Percentiles rank a stretch among this genome's conserved stretches.
phyloP scores from a whole-genome alignment of 805 yeast genomes.

The Cyberlindnera euphorbiiphila region DNA sequence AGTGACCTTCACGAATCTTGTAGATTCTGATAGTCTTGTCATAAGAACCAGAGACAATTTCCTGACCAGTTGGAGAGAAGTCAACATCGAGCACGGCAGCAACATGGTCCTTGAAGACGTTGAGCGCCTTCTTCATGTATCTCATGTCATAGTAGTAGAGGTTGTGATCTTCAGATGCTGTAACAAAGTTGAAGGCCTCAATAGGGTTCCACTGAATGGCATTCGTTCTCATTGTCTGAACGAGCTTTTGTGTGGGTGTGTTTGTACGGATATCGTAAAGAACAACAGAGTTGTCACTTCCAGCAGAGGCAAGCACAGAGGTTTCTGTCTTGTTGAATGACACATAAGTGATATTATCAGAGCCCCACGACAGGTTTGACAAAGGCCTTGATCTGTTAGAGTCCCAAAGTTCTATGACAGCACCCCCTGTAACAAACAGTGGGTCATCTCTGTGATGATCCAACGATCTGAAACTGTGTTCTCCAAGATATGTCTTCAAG shows the following conservation, averaged over 20 bases:
- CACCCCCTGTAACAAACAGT: constrained; percentile 89
- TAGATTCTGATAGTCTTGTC: constrained; percentile 88
- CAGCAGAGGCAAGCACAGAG: constrained; percentile 76
- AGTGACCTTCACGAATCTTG: constrained; percentile 77
- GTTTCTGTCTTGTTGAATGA: constrained; percentile 89
- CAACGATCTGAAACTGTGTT: constrained; percentile 75
- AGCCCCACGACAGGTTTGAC: constrained; percentile 89
- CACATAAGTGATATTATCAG: constrained; percentile 81
- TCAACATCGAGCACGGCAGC: constrained; percentile 94
- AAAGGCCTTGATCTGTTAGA: constrained; percentile 71
- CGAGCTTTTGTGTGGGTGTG: constrained; percentile 88
- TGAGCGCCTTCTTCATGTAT: constrained; percentile 73
- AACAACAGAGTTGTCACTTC: constrained; percentile 86
- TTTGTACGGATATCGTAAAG: constrained; percentile 87
- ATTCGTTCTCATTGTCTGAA: constrained; percentile 78
- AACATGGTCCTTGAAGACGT: constrained; percentile 92
- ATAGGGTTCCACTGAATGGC: constrained; percentile 95
- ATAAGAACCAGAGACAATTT: constrained; percentile 90
- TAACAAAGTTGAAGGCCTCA: constrained; percentile 92
- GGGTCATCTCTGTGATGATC: constrained; percentile 80
- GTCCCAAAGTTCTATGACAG: constrained; percentile 90
- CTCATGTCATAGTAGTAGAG: constrained; percentile 96
- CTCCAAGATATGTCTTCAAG: constrained; percentile 76
- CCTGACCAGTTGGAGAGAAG: constrained; percentile 96
- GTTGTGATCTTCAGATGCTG: constrained; percentile 93